phyloP scores from a whole-genome alignment of 2,329 filamentous ascomycete species.

The Conoideocrella luteorostrata region DNA sequence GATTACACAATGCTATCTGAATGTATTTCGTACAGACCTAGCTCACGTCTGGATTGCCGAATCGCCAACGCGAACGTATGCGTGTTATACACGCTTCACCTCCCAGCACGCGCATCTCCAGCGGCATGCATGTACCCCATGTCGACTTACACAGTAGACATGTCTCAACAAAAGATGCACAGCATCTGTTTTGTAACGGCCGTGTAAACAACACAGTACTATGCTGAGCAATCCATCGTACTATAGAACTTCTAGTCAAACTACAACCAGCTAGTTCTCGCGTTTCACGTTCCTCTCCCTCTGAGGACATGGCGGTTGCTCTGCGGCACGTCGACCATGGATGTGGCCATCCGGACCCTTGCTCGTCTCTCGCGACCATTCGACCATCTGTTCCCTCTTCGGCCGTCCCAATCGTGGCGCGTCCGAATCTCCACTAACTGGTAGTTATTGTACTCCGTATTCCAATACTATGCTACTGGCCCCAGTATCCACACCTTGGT shows the following conservation, averaged over 20 bases:
- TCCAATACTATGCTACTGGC: too few relatives aligned
- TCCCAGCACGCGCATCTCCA: constrained; percentile 1
- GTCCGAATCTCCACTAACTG: not conserved
- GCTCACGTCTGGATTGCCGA: constrained; percentile 1
- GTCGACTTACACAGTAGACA: constrained; percentile 3
- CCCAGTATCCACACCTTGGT: not conserved
- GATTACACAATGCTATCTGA: too few relatives aligned
- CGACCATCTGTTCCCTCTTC: not conserved
- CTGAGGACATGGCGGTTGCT: constrained; percentile 1
- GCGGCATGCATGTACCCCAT: not conserved
- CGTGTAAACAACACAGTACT: too few relatives aligned
- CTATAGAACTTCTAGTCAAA: too few relatives aligned
- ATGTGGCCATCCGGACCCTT: not conserved
- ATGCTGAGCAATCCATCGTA: too few relatives aligned
- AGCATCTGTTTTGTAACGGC: too few relatives aligned
- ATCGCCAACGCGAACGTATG: constrained; percentile 1
- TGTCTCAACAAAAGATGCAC: too few relatives aligned
- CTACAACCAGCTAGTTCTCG: too few relatives aligned
- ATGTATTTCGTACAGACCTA: too few relatives aligned
- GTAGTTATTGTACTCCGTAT: too few relatives aligned
- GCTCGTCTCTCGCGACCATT: not conserved
- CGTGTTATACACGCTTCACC: not conserved
- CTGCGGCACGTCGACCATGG: not conserved
- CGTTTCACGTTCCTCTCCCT: constrained; percentile 9
- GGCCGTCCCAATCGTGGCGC: not conserved